Conservation (phyloP, 2,329 filamentous ascomycete species). For the Alternaria sp. region DNA sequence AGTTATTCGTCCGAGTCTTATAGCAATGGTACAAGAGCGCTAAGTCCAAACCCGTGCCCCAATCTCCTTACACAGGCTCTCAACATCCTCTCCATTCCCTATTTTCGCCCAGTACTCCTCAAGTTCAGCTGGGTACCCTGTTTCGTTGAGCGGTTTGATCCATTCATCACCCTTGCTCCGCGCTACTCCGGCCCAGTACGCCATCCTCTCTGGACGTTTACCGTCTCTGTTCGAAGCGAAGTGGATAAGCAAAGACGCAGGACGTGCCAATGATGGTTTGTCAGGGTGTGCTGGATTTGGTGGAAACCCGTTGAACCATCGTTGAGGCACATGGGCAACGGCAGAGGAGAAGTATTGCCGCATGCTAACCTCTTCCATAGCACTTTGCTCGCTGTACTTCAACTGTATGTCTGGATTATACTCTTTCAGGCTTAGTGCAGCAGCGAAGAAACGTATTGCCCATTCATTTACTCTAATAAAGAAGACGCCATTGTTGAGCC, state of each 20-base stretch:
- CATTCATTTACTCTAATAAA: conserved; percentile 50
- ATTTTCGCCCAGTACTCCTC: conserved; percentile 1
- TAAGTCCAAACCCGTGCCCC: conserved; percentile 1
- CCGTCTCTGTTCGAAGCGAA: conserved; percentile 14
- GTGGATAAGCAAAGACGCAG: conserved; percentile 5
- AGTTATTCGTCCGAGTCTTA: background rate
- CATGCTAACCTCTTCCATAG: conserved; percentile 4
- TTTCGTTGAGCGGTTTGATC: background rate
- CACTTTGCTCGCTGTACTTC: conserved; percentile 13
- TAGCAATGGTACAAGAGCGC: background rate
- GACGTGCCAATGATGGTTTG: conserved; percentile 2
- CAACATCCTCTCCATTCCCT: background rate
- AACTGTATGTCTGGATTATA: conserved; percentile 5
- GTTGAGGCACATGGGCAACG: conserved; percentile 5
- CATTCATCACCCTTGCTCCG: background rate
- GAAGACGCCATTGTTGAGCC: conserved; percentile 56
- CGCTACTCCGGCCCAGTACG: conserved; percentile 5
- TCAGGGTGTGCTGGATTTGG: background rate
- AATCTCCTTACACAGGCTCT: background rate
- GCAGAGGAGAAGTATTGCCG: conserved; percentile 1
- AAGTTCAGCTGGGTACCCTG: conserved; percentile 3
- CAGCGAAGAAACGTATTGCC: conserved; percentile 49
- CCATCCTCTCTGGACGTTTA: conserved; percentile 13
- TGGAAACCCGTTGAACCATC: conserved; percentile 14
- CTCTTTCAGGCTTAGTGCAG: conserved; percentile 28